A percentile compares a stretch with the other conserved stretches of the same genome.
Conservation (phyloP, 179 eudicot genomes). For the Silene coronaria region DNA sequence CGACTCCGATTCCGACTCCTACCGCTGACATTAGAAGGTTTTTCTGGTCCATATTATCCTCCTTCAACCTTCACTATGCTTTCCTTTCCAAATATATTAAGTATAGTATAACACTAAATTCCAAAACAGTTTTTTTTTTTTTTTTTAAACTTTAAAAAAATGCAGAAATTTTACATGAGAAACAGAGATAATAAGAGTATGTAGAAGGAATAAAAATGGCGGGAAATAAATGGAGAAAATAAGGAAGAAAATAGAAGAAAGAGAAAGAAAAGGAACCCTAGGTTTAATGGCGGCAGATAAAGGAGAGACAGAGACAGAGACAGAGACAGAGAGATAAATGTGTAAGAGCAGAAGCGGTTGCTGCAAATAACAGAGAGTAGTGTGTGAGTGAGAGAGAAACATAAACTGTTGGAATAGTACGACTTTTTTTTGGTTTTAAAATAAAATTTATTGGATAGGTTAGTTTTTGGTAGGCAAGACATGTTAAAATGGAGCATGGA, state of each 20-base stretch:
- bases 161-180: background rate
- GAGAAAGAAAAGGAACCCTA: background rate
- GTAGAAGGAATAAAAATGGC: background rate
- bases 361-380: slow-evolving; percentile 3
- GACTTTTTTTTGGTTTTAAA: too few species aligned
- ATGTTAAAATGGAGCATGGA: too few species aligned
- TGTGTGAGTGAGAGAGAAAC: background rate
- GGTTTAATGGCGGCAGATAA: background rate
- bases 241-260: background rate
- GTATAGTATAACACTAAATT: background rate
- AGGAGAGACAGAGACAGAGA: too few species aligned
- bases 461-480: too few species aligned
- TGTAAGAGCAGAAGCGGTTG: slow-evolving; percentile 17
- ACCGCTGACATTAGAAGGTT: slow-evolving; percentile 73
- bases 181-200: background rate
- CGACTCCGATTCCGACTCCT: slow-evolving; percentile 85
- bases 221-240: background rate
- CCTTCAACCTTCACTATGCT: background rate
- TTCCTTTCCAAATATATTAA: too few species aligned
- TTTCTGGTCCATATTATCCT: slow-evolving; percentile 46
- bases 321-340: background rate
- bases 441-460: too few species aligned
- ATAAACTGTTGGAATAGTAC: too few species aligned
- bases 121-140: too few species aligned
- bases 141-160: too few species aligned